Base-by-base conservation (phyloP, 305 asterid species). In the Euphrasia arctica region DNA sequence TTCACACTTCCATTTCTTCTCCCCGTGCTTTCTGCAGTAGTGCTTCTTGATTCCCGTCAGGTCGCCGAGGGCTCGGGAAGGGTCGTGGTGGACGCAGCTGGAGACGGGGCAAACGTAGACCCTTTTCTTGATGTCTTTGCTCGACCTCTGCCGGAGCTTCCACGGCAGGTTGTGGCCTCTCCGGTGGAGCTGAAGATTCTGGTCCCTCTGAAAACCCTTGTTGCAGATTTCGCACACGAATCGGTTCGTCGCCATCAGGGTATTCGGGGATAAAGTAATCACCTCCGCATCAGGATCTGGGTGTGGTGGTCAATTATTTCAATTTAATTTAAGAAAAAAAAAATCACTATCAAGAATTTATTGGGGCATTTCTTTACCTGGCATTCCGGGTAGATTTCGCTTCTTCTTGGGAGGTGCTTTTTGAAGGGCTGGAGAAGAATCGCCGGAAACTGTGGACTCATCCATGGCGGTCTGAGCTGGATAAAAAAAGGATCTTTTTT, bases 1-100 rank as follows among this genome's bases (percentile, higher is more conserved):
- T 4, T 80, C 92, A 68, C 92, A 85, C 73, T 79, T 83, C 90
- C 94, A 86, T 62, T 86, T 84, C 77, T 87, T 87, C 74, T 87
- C 91, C 14, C 95, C 88, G 42, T 87, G 95, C 74, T 87, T 87
- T 60, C 95, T 61, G 70, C 95, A 75, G 75, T 78, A 87, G 72
- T 86, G 95, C 63, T 86, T 86, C 83, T 86, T 86, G 73, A 86
- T 86, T 59, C 95, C 95, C 0, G 90, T 85, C 76, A 87, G 75
- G 75, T 87, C 95, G 25, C 95, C 95, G 63, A 87, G 70, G 3
- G 95, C 95, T 56, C 90, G 78, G 1, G 82, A 79, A 25, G 95
- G 89, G 52, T 87, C 86, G 58, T 87, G 91, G 62, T 87, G 95
- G 12, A 87, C 82, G 69, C 95, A 87, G 42, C 79, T 66, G 4